Conservation (phyloP, 805 yeast genomes). For the Wickerhamiella nectarea region DNA sequence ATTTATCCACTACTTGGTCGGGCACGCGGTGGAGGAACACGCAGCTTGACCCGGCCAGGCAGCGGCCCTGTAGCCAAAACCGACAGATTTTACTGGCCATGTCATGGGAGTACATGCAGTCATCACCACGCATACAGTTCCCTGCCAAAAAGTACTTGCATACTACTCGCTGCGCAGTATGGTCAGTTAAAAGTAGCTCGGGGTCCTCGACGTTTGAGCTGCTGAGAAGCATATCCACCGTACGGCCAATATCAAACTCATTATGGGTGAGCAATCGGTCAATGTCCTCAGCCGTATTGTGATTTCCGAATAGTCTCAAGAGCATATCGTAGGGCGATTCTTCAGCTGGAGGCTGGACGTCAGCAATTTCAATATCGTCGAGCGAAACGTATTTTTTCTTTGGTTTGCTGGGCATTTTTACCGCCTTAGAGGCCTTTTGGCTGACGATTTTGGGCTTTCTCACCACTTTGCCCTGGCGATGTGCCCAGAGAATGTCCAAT, state of each 20-base stretch:
- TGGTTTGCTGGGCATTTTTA: slow-evolving; percentile 11
- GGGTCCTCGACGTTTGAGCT: slow-evolving; percentile 6
- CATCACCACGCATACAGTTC: slow-evolving; percentile 30
- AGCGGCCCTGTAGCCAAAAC: slow-evolving; percentile 35
- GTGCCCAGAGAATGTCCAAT: slow-evolving; percentile 32
- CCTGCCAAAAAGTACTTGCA: slow-evolving; percentile 34
- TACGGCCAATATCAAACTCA: slow-evolving; percentile 27
- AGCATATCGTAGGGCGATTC: slow-evolving; percentile 29
- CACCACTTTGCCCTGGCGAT: slow-evolving; percentile 22
- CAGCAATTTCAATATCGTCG: slow-evolving; percentile 1
- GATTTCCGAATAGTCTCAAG: slow-evolving; percentile 25
- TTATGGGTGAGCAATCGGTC: slow-evolving; percentile 28
- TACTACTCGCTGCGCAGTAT: slow-evolving; percentile 23
- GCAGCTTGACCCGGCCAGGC: slow-evolving; percentile 33
- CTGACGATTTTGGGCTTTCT: slow-evolving; percentile 17
- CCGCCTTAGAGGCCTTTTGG: slow-evolving; percentile 9
- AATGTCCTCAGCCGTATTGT: slow-evolving; percentile 25
- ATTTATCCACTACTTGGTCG: slow-evolving; percentile 14
- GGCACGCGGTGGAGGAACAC: slow-evolving; percentile 31
- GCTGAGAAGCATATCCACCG: slow-evolving; percentile 17
- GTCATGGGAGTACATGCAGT: slow-evolving; percentile 36
- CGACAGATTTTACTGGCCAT: slow-evolving; percentile 31
- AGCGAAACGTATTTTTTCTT: slow-evolving; percentile 11
- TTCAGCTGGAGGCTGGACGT: background rate
- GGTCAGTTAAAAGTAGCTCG: slow-evolving; percentile 13